Evolutionary conservation across 495 filamentous ascomycete species (phyloP), one percentile per base, ranked within the genome.

Genomic region (Annulohypoxylon moriforme): DNA sequence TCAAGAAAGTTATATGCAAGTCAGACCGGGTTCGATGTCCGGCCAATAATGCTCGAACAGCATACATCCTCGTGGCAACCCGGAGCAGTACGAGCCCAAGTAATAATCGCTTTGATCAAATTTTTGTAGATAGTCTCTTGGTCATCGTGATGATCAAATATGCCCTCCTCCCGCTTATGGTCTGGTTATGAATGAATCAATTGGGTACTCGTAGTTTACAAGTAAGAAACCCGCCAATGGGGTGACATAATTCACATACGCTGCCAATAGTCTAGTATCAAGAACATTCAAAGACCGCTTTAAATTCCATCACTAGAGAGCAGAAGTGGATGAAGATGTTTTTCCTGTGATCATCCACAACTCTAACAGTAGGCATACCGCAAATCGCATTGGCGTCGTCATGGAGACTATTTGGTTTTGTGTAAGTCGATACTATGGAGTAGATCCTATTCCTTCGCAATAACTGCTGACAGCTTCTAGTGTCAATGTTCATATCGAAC

Each of bases 31-130:
- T 3, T 31, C 11, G 4, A 14, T 40, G 36, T 7, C 29, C 20
- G 36, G 11, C 60, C 66, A 69, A 69, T 69, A 22, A 52, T 20
- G 18, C 10, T 5, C 13, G 22, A 22, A 50, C 59, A 64, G n/a
- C 67, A 59, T 33, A 38, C 40, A 52, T 49, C 50, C 25, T 1
- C 25, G 20, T 44, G 24, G 20, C n/a, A 7, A 50, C 18, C 20
- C 13, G 3, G 13, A n/a, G 4, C 24, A 56, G 56, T 55, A 55
- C 8, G n/a, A 69, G n/a, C 58, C 52, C 24, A 47, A 42, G 6
- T 69, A 1, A 58, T 66, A n/a, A 49, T 58, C 29, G 2, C 11
- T 29, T 66, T 66, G 63, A 66, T 66, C 52, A 64, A 57, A 64
- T n/a, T n/a, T n/a, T n/a, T n/a, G n/a, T n/a, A 31, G 36, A 22